These are phyloP conservation scores for Fomitopsis serialis DNA, from an alignment of 768 basidiomycete genomes.

Conservation along the genomic window DNA sequence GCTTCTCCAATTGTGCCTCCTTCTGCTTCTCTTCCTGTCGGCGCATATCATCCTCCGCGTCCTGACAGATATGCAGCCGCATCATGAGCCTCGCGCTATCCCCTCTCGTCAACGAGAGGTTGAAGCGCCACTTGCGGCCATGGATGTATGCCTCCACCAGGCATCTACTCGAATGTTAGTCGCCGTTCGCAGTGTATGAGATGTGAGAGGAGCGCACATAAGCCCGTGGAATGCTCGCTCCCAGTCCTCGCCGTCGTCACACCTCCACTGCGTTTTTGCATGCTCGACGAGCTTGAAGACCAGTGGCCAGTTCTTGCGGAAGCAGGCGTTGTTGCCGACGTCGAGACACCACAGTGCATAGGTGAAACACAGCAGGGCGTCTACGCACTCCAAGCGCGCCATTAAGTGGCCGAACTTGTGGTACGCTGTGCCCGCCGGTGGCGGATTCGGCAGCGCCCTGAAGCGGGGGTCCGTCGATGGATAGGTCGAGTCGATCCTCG, in stretches of 20 bases:
- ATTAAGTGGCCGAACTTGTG: slow-evolving; percentile 73
- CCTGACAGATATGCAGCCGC: slow-evolving; percentile 5
- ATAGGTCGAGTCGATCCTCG: slow-evolving; percentile 72
- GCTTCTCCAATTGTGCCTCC: slow-evolving; percentile 1
- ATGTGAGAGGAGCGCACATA: slow-evolving; percentile 51
- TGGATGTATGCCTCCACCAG: slow-evolving; percentile 79
- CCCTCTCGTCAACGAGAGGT: slow-evolving; percentile 23
- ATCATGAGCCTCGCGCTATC: slow-evolving; percentile 10
- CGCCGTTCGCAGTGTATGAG: not conserved
- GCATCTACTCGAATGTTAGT: slow-evolving; percentile 38
- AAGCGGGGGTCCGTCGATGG: slow-evolving; percentile 60
- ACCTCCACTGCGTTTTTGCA: slow-evolving; percentile 67
- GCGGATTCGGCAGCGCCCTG: slow-evolving; percentile 57
- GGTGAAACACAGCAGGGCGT: slow-evolving; percentile 79
- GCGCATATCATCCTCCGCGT: slow-evolving; percentile 10
- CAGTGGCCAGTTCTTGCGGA: slow-evolving; percentile 59
- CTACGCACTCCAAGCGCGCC: slow-evolving; percentile 73
- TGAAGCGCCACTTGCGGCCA: slow-evolving; percentile 42
- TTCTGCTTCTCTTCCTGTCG: slow-evolving; percentile 2
- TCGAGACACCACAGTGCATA: slow-evolving; percentile 82
- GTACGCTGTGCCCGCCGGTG: slow-evolving; percentile 61
- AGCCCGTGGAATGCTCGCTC: slow-evolving; percentile 67
- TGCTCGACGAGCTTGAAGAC: slow-evolving; percentile 65
- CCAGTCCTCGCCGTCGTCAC: slow-evolving; percentile 39
- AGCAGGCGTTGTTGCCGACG: slow-evolving; percentile 47